Conservation (phyloP, 331 rosid species). For the Cucumis variabilis region DNA sequence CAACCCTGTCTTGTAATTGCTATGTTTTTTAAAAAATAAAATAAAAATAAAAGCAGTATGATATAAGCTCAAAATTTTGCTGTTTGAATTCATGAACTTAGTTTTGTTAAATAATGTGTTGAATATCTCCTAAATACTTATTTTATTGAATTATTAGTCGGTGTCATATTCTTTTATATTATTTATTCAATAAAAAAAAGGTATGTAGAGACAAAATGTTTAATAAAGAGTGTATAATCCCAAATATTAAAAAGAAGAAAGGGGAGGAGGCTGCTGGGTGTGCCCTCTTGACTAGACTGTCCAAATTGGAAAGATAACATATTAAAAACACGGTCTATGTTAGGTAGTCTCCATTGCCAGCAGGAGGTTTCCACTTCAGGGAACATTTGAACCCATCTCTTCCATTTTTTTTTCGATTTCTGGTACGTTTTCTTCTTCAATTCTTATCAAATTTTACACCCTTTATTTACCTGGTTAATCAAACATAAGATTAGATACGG, state of each 20-base stretch:
- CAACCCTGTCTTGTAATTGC: not conserved
- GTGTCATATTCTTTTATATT: not conserved
- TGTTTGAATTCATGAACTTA: not conserved
- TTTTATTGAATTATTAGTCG: conserved; percentile 2
- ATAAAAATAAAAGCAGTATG: not conserved
- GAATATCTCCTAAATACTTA: not conserved
- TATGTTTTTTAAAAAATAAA: too few relatives aligned
- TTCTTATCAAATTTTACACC: not conserved
- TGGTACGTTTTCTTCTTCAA: not conserved
- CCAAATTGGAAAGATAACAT: conserved; percentile 30
- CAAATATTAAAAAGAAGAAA: not conserved
- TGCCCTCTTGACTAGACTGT: not conserved
- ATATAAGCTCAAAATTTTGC: not conserved
- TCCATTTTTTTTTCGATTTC: not conserved
- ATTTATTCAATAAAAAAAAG: not conserved
- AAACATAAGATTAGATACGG: not conserved
- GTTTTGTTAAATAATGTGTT: not conserved
- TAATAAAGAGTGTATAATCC: not conserved
- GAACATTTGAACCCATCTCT: conserved; percentile 44
- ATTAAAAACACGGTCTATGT: conserved; percentile 30
- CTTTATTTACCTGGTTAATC: not conserved
- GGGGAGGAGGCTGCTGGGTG: not conserved
- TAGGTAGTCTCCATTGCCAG: conserved; percentile 45
- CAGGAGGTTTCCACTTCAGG: conserved; percentile 56
- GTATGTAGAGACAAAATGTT: not conserved